Base-by-base conservation (phyloP, 1,284 basidiomycete species). In the Ustilago hordei region DNA sequence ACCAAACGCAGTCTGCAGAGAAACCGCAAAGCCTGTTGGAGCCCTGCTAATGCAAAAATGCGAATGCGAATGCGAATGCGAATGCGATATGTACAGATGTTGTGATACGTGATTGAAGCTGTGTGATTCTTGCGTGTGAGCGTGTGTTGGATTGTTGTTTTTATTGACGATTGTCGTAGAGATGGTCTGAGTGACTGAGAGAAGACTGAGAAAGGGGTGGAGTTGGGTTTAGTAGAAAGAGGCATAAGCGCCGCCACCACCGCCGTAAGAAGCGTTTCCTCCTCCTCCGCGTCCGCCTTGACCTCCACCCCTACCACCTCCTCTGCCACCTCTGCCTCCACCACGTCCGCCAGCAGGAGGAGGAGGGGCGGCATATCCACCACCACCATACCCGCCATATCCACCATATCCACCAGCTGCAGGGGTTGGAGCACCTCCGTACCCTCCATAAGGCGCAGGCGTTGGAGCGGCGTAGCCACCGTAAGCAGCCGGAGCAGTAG, bases 171-270 rank as follows among this genome's bases (percentile, higher is more conserved):
- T 28, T 3, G 23, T 28, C 23, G 23, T 28, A 28, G 23, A 28
- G 23, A 28, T 0, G 23, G 23, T 28, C 3, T 28, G 23, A 28
- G 23, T 28, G 23, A 28, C 23, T 39, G 38, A 39, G 15, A 5
- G 3, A 11, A 3, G 15, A 2, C 63, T 64, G 8, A 36, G 47
- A 34, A 65, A 53, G 55, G 41, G 23, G 0, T 71, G 63, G 63
- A 66, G 60, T 32, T 71, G 69, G 69, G 66, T 48, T 59, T 23
- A 74, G 61, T 70, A 75, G 61, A 77, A 78, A 1, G 64, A 64
- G 0, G 71, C 75, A 36, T 76, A 76, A 11, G 74, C 63, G 2
- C 74, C 74, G 8, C 74, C 73, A 28, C 47, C 48, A 6, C 74
- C 74, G 32, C 36, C 69, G 12, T 72, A 65, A 3, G 55, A 60